Evolutionary conservation across 2,329 filamentous ascomycete genomes (phyloP), one percentile per base, ranked within the genome.

Genomic region (Graphilbum fragrans): DNA sequence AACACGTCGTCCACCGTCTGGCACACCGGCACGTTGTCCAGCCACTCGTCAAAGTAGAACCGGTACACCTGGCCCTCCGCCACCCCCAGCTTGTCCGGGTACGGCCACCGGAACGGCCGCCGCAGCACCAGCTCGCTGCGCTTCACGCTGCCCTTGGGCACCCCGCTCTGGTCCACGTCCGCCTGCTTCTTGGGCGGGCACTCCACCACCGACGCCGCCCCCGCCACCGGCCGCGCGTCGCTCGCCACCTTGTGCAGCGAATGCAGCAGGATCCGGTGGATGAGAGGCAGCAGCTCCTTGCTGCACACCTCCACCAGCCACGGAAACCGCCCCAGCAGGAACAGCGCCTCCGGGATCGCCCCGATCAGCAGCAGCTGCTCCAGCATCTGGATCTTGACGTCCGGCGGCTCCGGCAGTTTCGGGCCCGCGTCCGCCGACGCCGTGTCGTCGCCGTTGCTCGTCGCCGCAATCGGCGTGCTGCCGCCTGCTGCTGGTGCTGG

Each of bases 1-100:
- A 96, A 92, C 14, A 98, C 72, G 55, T 98, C 92, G 47, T 95
- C 86, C 6, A 94, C 77, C 2, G 70, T 83, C 57, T 94, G 88
- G 55, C 92, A 98, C 18, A 94, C 65, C 1, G 92, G 93, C 36
- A 98, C 72, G 48, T 92, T 94, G 59, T 96, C 90, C 3, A 80
- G 72, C 92, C 92, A 98, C 51, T 96, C 92, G 45, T 94, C 87
- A 80, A 92, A 95, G 59, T 98, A 98, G 57, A 93, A 96, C 27
- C 83, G 77, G 58, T 95, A 96, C 40, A 83, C 75, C n/a, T 73
- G 71, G 18, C 80, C 80, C 50, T 87, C 85, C 41, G 79, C 80
- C 21, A 77, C 77, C 53, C 92, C 85, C 48, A 72, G 72, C 50
- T 77, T 80, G 51, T 94, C 88, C 5, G 86, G 77, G 52, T 82